Percentiles rank a stretch among this genome's conserved stretches.
phyloP scores from a whole-genome alignment of 2,329 filamentous ascomycete species.

The Neofusicoccum cordaticola region DNA sequence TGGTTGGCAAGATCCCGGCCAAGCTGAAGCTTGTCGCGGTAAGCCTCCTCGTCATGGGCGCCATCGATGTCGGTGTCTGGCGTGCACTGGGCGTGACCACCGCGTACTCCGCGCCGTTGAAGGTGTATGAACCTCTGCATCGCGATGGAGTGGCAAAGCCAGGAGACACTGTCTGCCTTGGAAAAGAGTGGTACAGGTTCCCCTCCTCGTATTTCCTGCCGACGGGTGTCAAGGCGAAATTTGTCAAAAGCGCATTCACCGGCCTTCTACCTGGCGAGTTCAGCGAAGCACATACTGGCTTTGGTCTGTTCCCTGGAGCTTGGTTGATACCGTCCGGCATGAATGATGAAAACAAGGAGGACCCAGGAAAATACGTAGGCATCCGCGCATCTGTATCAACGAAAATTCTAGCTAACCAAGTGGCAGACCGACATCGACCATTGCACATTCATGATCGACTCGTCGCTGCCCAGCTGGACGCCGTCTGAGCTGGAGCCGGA shows the following conservation, averaged over 20 bases:
- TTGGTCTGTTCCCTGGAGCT: conserved; percentile 76
- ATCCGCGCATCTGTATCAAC: background rate
- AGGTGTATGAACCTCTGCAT: conserved; percentile 66
- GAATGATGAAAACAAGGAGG: conserved; percentile 89
- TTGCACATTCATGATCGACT: conserved; percentile 86
- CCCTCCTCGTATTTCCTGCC: conserved; percentile 91
- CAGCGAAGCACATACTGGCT: conserved; percentile 65
- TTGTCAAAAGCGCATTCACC: conserved; percentile 84
- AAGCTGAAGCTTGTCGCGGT: conserved; percentile 68
- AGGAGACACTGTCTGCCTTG: conserved; percentile 77
- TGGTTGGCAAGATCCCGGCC: conserved; percentile 70
- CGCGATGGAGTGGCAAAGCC: conserved; percentile 52
- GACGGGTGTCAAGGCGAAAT: conserved; percentile 78
- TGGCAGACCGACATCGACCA: conserved; percentile 63
- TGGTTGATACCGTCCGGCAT: conserved; percentile 79
- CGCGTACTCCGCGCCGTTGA: conserved; percentile 78
- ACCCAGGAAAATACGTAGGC: conserved; percentile 77
- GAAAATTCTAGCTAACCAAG: conserved; percentile 19
- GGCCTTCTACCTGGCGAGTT: conserved; percentile 91
- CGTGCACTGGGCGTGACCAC: conserved; percentile 75
- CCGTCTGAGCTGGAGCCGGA: conserved; percentile 72
- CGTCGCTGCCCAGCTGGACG: conserved; percentile 63
- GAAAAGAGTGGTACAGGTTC: conserved; percentile 98
- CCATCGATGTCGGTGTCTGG: conserved; percentile 64
- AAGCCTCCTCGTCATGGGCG: conserved; percentile 58